A percentile compares a stretch with the other conserved stretches of the same genome.
These are phyloP conservation scores for Crithidia expoeki DNA, from an alignment of 208 protist genomes.

Conservation along the genomic window DNA sequence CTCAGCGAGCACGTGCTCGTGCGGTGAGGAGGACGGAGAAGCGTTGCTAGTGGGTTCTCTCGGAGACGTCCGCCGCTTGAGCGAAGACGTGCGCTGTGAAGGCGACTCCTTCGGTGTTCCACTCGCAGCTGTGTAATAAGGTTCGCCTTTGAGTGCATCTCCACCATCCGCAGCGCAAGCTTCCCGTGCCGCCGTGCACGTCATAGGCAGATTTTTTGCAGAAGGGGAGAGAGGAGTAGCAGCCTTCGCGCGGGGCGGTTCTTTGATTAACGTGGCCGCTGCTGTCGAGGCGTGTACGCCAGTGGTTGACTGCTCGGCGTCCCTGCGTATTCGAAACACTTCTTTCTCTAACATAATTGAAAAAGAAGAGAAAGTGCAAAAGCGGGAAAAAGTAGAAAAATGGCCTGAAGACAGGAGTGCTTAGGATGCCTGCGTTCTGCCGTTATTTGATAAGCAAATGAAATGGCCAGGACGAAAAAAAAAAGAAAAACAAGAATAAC, in stretches of 20 bases:
- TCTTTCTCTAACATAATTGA: slow-evolving; percentile 29
- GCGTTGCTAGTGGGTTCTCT: neutral
- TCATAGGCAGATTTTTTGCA: neutral
- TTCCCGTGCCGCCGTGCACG: neutral
- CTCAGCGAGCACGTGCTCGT: slow-evolving; percentile 12
- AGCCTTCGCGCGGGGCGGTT: neutral
- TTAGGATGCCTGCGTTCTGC: too few species aligned
- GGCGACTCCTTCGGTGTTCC: neutral
- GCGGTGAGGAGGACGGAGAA: neutral
- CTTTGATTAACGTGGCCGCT: neutral
- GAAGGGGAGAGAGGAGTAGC: neutral
- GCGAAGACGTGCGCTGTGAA: neutral
- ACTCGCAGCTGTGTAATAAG: neutral
- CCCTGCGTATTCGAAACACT: slow-evolving; percentile 46
- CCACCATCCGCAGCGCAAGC: too few species aligned
- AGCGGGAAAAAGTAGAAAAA: too few species aligned
- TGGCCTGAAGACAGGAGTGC: too few species aligned
- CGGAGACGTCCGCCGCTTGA: slow-evolving; percentile 2
- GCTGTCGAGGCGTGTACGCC: neutral
- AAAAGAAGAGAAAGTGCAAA: neutral
- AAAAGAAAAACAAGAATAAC: too few species aligned
- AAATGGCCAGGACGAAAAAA: too few species aligned
- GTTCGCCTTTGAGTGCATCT: neutral
- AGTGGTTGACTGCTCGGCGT: neutral
- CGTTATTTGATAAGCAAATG: too few species aligned